These are phyloP conservation scores for Cryomyces minteri DNA, from an alignment of 495 filamentous ascomycete species.

Conservation along the genomic window DNA sequence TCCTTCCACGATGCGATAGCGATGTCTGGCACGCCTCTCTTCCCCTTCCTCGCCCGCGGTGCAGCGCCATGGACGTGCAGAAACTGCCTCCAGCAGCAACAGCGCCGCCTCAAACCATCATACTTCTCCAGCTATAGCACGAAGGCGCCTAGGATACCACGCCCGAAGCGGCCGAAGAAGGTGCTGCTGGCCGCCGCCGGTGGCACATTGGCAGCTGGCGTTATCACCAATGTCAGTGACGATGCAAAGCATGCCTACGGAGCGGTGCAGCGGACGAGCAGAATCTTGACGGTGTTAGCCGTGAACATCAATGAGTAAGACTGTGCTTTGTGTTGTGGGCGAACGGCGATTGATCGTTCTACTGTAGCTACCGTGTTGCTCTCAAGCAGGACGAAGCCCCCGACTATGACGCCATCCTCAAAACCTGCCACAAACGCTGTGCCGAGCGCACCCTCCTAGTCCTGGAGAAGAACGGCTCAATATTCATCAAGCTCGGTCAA, in stretches of 20 bases:
- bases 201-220: conserved; percentile 33
- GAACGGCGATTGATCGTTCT: conserved; percentile 1
- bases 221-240: conserved; percentile 49
- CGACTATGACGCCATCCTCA: conserved; percentile 40
- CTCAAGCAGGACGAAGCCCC: conserved; percentile 44
- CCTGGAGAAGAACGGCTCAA: conserved; percentile 85
- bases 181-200: conserved; percentile 32
- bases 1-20: conserved; percentile 4
- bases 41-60: conserved; percentile 5
- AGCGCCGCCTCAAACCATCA: neutral
- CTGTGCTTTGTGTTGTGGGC: neutral
- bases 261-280: conserved; percentile 55
- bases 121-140: neutral
- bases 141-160: neutral
- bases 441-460: conserved; percentile 72
- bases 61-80: conserved; percentile 10
- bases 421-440: conserved; percentile 81
- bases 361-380: conserved; percentile 58
- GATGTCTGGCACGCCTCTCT: conserved; percentile 6
- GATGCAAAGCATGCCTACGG: conserved; percentile 53
- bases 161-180: conserved; percentile 2
- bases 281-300: conserved; percentile 58
- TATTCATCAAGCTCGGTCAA: conserved; percentile 96
- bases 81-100: conserved; percentile 9
- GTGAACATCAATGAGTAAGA: conserved; percentile 84